Percentiles rank a stretch among this genome's conserved stretches.
phyloP scores from a whole-genome alignment of 2,329 filamentous ascomycete species.

The Hypoxylon sp. region DNA sequence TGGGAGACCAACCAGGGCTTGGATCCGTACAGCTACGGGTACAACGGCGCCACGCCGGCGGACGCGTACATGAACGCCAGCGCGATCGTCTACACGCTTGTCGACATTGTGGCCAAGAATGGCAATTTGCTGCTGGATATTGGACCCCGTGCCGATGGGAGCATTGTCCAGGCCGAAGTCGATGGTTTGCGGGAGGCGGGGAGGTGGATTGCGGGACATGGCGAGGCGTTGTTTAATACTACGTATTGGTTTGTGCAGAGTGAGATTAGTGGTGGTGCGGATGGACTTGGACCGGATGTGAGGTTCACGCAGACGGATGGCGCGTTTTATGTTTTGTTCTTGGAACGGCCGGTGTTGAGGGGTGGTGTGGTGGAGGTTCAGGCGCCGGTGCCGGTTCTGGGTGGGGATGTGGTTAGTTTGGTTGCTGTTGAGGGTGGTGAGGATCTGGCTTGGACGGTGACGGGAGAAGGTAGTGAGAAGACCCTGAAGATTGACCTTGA shows the following conservation, averaged over 20 bases:
- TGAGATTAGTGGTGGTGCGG: constrained; percentile 36
- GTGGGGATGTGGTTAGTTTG: constrained; percentile 57
- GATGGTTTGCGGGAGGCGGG: constrained; percentile 60
- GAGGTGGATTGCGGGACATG: constrained; percentile 61
- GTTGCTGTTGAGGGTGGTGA: constrained; percentile 49
- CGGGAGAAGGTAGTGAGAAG: constrained; percentile 17
- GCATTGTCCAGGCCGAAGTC: constrained; percentile 58
- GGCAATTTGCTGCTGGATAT: constrained; percentile 64
- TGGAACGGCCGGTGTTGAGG: constrained; percentile 50
- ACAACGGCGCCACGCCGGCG: constrained; percentile 62
- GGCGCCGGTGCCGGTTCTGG: constrained; percentile 56
- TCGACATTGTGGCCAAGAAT: constrained; percentile 46
- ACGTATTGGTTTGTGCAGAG: constrained; percentile 53
- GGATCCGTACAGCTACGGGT: constrained; percentile 68
- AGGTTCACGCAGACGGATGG: constrained; percentile 61
- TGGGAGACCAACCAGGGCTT: constrained; percentile 69
- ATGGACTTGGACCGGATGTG: too few relatives aligned
- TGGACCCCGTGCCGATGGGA: constrained; percentile 64
- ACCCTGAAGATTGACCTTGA: constrained; percentile 33
- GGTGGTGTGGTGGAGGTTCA: constrained; percentile 51
- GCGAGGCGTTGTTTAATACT: constrained; percentile 65
- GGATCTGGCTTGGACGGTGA: constrained; percentile 39
- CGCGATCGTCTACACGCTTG: constrained; percentile 53
- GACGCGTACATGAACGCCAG: constrained; percentile 61
- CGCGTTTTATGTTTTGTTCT: constrained; percentile 61